A percentile compares a stretch with the other conserved stretches of the same genome.
Conservation (phyloP, 2,329 filamentous ascomycete species). For the Talaromyces sp. region DNA sequence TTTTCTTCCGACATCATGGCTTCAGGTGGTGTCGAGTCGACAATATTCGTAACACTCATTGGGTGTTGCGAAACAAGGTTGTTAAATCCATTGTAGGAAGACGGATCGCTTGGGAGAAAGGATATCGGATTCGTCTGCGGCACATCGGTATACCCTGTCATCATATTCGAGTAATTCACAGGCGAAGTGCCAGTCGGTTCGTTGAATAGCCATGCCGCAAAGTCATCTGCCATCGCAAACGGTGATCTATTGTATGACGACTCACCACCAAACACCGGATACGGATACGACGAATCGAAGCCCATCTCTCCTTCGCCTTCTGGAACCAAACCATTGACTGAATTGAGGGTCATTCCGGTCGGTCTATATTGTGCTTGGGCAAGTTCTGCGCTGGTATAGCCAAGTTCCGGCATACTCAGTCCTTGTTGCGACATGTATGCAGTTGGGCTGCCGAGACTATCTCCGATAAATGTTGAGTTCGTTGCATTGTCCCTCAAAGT, state of each 20-base stretch:
- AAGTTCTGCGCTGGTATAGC: constrained; percentile 11
- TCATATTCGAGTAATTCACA: constrained; percentile 42
- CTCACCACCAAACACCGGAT: constrained; percentile 84
- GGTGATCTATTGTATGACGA: constrained; percentile 75
- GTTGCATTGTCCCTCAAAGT: constrained; percentile 21
- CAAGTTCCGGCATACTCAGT: constrained; percentile 23
- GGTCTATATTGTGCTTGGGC: constrained; percentile 4
- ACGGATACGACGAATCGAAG: constrained; percentile 48
- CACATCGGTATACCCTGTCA: constrained; percentile 38
- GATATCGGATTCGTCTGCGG: constrained; percentile 45
- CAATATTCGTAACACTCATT: constrained; percentile 83
- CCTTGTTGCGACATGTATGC: constrained; percentile 19
- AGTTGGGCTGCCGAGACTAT: constrained; percentile 1
- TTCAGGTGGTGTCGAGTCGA: constrained; percentile 76
- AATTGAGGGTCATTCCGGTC: constrained; percentile 25
- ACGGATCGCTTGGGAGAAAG: constrained; percentile 50
- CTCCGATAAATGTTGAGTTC: constrained; percentile 11
- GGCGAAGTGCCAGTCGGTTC: constrained; percentile 57
- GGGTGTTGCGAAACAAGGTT: constrained; percentile 63
- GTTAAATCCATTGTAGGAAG: constrained; percentile 45
- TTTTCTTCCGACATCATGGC: constrained; percentile 83
- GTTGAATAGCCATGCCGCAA: constrained; percentile 80
- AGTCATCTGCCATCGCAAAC: constrained; percentile 82
- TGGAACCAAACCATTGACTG: constrained; percentile 27
- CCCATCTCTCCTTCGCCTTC: constrained; percentile 29